Evolutionary conservation across 192 early-diverging fungal genomes (phyloP), one percentile per base, ranked within the genome.

Genomic region (Mortierella claussenii): DNA sequence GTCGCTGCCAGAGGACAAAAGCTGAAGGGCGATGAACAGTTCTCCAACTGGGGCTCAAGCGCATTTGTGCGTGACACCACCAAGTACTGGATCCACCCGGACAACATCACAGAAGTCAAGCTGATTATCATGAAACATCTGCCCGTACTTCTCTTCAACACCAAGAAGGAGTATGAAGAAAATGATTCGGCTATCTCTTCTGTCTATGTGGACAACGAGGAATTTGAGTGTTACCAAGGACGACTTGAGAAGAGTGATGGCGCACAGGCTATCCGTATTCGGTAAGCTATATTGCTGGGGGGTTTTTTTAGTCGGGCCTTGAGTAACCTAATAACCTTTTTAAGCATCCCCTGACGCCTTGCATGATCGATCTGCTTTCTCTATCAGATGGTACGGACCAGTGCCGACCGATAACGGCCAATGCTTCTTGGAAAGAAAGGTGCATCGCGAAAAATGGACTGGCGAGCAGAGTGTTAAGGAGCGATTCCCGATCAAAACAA

Each of bases 41-140:
- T 57, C 45, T 10, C 66, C 54, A 58, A 81, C 59, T 66, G 63
- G 73, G 65, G 60, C 65, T 76, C 73, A 48, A 62, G 36, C 52
- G 63, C 73, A 5, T 76, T 76, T 33, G 73, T 76, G 21, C 86
- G 95, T 43, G 88, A 91, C 57, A 95, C 96, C 4, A 90, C 87
- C 62, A 97, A 97, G 78, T 98, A 93, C 87, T 98, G 95, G 95
- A 93, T 98, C 9, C 97, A 97, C 69, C 89, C 89, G 2, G 95
- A 97, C 74, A 96, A 98, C 83, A 92, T 98, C 26, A 89, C 94
- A 52, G 95, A 96, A 78, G 90, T 98, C 66, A 96, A 97, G 76
- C 89, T 91, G 36, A 87, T 90, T 59, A 94, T 98, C 46, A 86
- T 98, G 34, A 92, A 94, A 79, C 90, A 95, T 61, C 81, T 98